Base-by-base conservation (phyloP, 2,329 filamentous ascomycete species). In the Herpotrichia juniperi region DNA sequence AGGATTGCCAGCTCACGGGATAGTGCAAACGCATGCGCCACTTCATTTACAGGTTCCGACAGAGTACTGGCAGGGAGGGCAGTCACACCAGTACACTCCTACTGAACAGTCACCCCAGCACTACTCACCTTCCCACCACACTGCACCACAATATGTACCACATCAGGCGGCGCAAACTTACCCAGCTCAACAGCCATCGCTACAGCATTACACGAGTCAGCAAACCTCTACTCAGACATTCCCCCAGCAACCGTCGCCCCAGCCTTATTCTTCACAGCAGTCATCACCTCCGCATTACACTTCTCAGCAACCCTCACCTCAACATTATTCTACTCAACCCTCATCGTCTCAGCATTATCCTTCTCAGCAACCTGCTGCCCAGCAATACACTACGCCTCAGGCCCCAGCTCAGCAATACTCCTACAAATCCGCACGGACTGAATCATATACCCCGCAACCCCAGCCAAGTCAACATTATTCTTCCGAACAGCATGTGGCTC, bases 1-100 rank as follows among this genome's bases (percentile, higher is more conserved):
- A 40, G 49, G 57, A 11, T 43, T 67, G 14, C 57, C 61, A 17
- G 46, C 58, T 14, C 64, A 67, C 28, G 58, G 60, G n/a, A 46
- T 67, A 11, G 56, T 62, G 8, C 62, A 68, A 32, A 54, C 63
- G 17, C 67, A 69, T 35, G 54, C 55, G 2, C 59, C 64, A 14
- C 60, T 69, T 17, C 66, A 69, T 25, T 46, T 73, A 10, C 60
- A 67, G 1, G 56, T 69, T 10, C 60, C 64, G 9, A 31, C 51
- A 1, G 68, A 69, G n/a, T 72, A 69, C 46, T 73, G 69, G 69
- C 61, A 65, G 22, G 57, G 62, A 8, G 50, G 46, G 14, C 67
- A 67, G 21, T 49, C 61, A 2, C 57, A 61, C 17, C 62, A 66
- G 24, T 71, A 68, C 43, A 43, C 55, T n/a, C 51, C 63, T 12